Conservation (phyloP, 23 red algal genomes). For the Agarophyton chilense region DNA sequence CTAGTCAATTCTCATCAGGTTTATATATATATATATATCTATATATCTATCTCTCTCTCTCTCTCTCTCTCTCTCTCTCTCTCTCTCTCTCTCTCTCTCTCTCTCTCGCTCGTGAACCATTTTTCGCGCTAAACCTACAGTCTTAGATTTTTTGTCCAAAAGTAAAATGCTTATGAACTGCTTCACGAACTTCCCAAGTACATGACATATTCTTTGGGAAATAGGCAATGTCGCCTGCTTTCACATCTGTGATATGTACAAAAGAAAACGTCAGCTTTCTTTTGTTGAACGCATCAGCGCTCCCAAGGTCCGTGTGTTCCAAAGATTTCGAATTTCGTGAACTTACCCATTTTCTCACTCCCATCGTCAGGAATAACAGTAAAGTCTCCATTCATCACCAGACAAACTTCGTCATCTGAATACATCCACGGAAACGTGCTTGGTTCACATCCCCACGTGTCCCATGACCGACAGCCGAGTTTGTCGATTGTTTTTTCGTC, state of each 20-base stretch:
- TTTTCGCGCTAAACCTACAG: neutral
- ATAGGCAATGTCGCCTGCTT: slow-evolving; percentile 60
- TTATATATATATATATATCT: no score
- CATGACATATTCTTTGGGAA: slow-evolving; percentile 62
- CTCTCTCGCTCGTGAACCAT: no score
- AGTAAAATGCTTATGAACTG: slow-evolving; percentile 44
- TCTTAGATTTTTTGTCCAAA: slow-evolving; percentile 52
- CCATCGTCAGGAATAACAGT: slow-evolving; percentile 55
- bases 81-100: no score
- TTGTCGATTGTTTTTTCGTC: slow-evolving; percentile 41
- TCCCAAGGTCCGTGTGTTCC: neutral
- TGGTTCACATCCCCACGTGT: slow-evolving; percentile 54
- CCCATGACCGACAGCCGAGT: slow-evolving; percentile 58
- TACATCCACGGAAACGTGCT: slow-evolving; percentile 63
- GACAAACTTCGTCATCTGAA: slow-evolving; percentile 45
- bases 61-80: no score
- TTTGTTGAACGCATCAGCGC: neutral
- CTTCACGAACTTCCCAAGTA: slow-evolving; percentile 58
- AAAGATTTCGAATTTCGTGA: neutral
- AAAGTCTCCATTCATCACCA: slow-evolving; percentile 46
- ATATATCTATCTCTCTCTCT: no score
- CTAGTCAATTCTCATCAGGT: no score
- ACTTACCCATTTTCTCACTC: slow-evolving; percentile 58
- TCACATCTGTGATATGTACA: slow-evolving; percentile 41
- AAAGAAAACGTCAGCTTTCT: neutral